phyloP scores from a whole-genome alignment of 768 basidiomycete species.

The Trichaptum fuscoviolaceum region DNA sequence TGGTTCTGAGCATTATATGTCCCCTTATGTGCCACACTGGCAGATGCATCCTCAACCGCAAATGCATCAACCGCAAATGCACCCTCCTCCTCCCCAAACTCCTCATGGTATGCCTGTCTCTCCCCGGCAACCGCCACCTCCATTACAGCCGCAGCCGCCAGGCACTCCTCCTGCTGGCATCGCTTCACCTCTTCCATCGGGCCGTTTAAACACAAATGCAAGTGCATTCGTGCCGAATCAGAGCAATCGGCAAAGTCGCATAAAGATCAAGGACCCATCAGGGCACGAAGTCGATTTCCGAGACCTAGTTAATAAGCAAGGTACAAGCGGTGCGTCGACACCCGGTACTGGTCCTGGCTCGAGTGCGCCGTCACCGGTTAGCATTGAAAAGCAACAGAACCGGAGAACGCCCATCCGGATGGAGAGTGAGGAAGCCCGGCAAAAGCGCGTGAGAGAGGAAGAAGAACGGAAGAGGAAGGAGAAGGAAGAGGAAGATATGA shows the following conservation, averaged over 20 bases:
- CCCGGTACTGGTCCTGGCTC: conserved; percentile 6
- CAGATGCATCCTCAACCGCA: conserved; percentile 21
- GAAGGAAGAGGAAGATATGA: conserved; percentile 13
- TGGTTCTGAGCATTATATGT: conserved; percentile 33
- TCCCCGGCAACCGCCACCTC: conserved; percentile 53
- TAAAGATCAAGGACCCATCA: conserved; percentile 53
- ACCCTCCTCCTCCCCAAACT: conserved; percentile 34
- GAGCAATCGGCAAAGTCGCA: conserved; percentile 37
- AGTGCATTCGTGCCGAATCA: conserved; percentile 58
- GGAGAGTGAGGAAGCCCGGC: conserved; percentile 56
- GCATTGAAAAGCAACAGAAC: conserved; percentile 21
- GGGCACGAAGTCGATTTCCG: conserved; percentile 63
- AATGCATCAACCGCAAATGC: conserved; percentile 25
- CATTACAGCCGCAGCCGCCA: conserved; percentile 40
- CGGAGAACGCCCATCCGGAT: conserved; percentile 45
- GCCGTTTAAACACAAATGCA: conserved; percentile 55
- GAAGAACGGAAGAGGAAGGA: conserved; percentile 25
- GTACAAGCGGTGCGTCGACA: conserved; percentile 30
- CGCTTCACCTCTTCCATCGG: conserved; percentile 63
- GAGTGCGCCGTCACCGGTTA: conserved; percentile 5
- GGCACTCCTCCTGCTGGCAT: conserved; percentile 63
- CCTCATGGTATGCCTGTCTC: conserved; percentile 47
- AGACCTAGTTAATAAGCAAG: conserved; percentile 44
- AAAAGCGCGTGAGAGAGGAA: conserved; percentile 41
- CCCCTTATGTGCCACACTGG: conserved; percentile 19